A percentile compares a stretch with the other conserved stretches of the same genome.
Evolutionary conservation across 2,329 filamentous ascomycete genomes (phyloP).

Genomic region (Xylogone sp.): DNA sequence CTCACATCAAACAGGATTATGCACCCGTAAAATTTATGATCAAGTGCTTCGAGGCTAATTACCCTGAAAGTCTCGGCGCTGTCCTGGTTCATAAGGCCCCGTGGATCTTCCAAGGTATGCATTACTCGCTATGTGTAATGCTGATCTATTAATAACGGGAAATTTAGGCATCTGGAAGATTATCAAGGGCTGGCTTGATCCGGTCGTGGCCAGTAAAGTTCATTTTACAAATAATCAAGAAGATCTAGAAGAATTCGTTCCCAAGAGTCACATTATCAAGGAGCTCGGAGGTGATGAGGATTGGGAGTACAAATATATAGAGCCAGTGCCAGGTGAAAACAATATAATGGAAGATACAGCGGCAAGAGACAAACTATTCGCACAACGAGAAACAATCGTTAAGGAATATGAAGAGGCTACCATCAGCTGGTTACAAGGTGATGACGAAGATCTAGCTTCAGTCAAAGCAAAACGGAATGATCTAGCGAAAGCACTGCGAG

Average conservation of each 20-base stretch:
- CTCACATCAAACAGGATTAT: constrained; percentile 63
- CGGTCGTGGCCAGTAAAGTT: constrained; percentile 90
- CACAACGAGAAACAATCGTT: constrained; percentile 61
- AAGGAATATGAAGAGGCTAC: constrained; percentile 72
- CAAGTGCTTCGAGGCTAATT: constrained; percentile 98
- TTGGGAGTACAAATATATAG: constrained; percentile 78
- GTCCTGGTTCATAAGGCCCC: constrained; percentile 94
- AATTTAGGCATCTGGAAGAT: constrained; percentile 89
- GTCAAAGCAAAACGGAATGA: constrained; percentile 55
- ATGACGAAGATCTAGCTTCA: constrained; percentile 31
- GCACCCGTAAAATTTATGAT: constrained; percentile 98
- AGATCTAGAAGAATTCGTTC: constrained; percentile 76
- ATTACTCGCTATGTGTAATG: not conserved
- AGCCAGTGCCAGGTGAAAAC: constrained; percentile 76
- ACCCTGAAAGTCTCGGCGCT: constrained; percentile 85
- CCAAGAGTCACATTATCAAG: constrained; percentile 65
- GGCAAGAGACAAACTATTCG: constrained; percentile 60
- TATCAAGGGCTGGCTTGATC: constrained; percentile 93
- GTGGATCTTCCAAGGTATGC: constrained; percentile 88
- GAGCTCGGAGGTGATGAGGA: constrained; percentile 85
- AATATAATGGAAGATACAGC: constrained; percentile 62
- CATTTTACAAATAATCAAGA: constrained; percentile 82
- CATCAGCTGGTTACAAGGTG: constrained; percentile 65
- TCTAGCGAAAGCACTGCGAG: constrained; percentile 59
- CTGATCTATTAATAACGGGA: constrained; percentile 11